A percentile compares a stretch with the other conserved stretches of the same genome.
These are phyloP conservation scores for Colletotrichum gloeosporioides DNA, from an alignment of 2,329 filamentous ascomycete genomes.

Conservation along the genomic window DNA sequence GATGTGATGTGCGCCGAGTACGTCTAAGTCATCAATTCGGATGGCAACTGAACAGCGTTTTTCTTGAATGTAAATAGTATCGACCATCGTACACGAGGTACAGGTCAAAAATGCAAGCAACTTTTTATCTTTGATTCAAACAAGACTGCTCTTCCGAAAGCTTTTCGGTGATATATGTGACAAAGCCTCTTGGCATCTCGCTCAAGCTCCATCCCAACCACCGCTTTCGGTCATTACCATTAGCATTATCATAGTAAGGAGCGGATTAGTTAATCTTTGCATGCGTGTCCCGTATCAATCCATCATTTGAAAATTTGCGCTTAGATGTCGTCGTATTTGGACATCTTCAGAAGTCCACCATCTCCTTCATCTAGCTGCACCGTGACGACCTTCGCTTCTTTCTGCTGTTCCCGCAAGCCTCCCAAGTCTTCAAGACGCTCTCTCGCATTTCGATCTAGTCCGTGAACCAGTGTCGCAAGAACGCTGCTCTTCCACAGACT, in stretches of 20 bases:
- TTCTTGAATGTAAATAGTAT: not conserved
- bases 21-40: not conserved
- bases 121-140: not conserved
- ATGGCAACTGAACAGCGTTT: not conserved
- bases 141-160: not conserved
- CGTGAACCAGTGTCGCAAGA: constrained; percentile 38
- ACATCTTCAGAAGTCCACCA: constrained; percentile 16
- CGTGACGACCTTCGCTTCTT: constrained; percentile 27
- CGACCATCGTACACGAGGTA: not conserved
- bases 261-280: not conserved
- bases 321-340: constrained; percentile 8
- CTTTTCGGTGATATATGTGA: not conserved
- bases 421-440: constrained; percentile 25
- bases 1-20: constrained; percentile 31
- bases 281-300: not conserved
- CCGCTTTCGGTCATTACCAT: not conserved
- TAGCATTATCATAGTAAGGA: not conserved
- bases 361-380: constrained; percentile 30
- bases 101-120: not conserved
- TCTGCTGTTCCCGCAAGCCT: constrained; percentile 27
- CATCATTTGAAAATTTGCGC: not conserved
- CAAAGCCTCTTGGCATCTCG: not conserved
- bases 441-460: constrained; percentile 33
- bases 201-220: not conserved
- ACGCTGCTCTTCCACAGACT: constrained; percentile 40